phyloP scores from a whole-genome alignment of 2,329 filamentous ascomycete species.

The Colletotrichum acutatum region DNA sequence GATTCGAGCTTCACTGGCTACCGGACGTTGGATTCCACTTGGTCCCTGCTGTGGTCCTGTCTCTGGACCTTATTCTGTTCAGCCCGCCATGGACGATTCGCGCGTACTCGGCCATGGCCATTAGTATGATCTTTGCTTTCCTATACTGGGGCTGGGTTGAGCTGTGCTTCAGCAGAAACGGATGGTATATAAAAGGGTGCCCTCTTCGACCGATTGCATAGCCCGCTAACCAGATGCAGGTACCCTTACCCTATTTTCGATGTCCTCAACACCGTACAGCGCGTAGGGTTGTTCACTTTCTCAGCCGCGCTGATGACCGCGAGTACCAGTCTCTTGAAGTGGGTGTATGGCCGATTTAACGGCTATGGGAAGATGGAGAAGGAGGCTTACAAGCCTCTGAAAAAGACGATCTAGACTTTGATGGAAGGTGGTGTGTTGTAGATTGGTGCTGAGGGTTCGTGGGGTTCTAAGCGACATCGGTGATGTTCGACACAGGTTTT shows the following conservation, averaged over 20 bases:
- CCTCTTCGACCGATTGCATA: conserved; percentile 36
- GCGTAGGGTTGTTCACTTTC: conserved; percentile 74
- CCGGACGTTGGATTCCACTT: conserved; percentile 75
- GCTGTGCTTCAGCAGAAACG: conserved; percentile 74
- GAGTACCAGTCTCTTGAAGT: conserved; percentile 76
- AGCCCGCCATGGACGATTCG: conserved; percentile 79
- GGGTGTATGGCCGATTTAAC: conserved; percentile 75
- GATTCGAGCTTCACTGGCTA: conserved; percentile 63
- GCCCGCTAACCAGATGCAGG: conserved; percentile 51
- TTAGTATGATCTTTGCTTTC: conserved; percentile 70
- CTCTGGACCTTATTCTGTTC: conserved; percentile 73
- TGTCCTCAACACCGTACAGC: conserved; percentile 71
- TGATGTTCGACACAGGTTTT: background rate
- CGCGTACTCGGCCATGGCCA: conserved; percentile 65
- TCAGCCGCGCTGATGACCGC: conserved; percentile 78
- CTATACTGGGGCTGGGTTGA: conserved; percentile 84
- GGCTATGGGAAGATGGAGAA: conserved; percentile 58
- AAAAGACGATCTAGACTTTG: conserved; percentile 38
- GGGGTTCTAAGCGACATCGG: conserved; percentile 13
- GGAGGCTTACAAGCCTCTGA: conserved; percentile 47
- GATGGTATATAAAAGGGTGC: conserved; percentile 59
- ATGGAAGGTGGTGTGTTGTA: background rate
- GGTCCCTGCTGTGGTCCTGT: conserved; percentile 72
- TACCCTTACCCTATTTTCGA: conserved; percentile 91
- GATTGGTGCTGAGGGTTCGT: background rate